Base-by-base conservation (phyloP, 495 filamentous ascomycete genomes). In the Bacidia rubella region DNA sequence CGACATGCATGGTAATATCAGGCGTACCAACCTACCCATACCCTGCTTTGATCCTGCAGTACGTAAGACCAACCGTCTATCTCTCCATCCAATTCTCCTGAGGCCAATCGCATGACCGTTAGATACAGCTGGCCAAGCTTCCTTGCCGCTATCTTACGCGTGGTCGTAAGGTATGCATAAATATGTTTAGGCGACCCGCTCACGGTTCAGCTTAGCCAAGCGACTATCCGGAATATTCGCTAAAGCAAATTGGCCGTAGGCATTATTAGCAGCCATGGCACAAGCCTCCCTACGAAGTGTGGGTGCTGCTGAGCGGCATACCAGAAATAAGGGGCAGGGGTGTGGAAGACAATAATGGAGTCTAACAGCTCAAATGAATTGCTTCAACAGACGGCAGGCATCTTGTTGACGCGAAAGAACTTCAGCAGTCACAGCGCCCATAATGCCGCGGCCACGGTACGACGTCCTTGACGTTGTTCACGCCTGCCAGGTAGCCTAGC, bases 361-460 rank as follows among this genome's bases (percentile, higher is more conserved):
- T n/a, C n/a, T n/a, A n/a, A n/a, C n/a, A n/a, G n/a, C n/a, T n/a
- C n/a, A n/a, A n/a, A n/a, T n/a, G n/a, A n/a, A n/a, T n/a, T n/a
- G n/a, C n/a, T n/a, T n/a, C n/a, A n/a, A n/a, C n/a, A n/a, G n/a
- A n/a, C n/a, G n/a, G n/a, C n/a, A n/a, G n/a, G n/a, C n/a, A n/a
- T n/a, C n/a, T n/a, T n/a, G n/a, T n/a, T n/a, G n/a, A n/a, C n/a
- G n/a, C n/a, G n/a, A n/a, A n/a, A n/a, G n/a, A n/a, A n/a, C n/a
- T 21, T 79, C 66, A 97, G 64, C 89, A 94, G 66, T 95, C 90
- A 62, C 90, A 94, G 53, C 86, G 80, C n/a, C 86, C 86, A 62
- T 81, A 79, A 78, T 87, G 93, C 59, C 92, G 77, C 42, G 92
- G 92, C 64, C 96, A 98, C 19, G 86, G 74, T 35, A 93, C 83